Evolutionary conservation across 2,329 filamentous ascomycete species (phyloP).

Genomic region (Juglanconis sp.): DNA sequence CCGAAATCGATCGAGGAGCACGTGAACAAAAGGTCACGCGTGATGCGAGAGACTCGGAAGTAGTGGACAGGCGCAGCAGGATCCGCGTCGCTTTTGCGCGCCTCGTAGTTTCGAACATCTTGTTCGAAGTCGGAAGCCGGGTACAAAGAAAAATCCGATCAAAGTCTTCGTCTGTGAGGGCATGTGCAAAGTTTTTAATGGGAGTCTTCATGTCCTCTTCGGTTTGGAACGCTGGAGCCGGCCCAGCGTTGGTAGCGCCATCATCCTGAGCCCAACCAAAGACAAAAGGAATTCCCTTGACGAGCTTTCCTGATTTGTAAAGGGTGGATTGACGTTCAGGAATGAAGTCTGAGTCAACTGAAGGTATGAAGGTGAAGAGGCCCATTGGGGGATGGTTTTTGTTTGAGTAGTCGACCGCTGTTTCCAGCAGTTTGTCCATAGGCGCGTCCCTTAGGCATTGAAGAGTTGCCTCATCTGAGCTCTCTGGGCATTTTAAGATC

Average conservation of each 20-base stretch:
- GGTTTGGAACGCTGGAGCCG: slow-evolving; percentile 19
- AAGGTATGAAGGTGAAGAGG: slow-evolving; percentile 28
- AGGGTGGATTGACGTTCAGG: slow-evolving; percentile 24
- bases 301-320: slow-evolving; percentile 20
- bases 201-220: slow-evolving; percentile 25
- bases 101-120: slow-evolving; percentile 21
- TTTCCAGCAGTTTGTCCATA: slow-evolving; percentile 22
- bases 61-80: slow-evolving; percentile 22
- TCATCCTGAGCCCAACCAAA: slow-evolving; percentile 29
- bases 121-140: slow-evolving; percentile 23
- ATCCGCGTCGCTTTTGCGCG: slow-evolving; percentile 19
- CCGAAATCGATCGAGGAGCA: slow-evolving; percentile 25
- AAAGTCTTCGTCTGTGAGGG: slow-evolving; percentile 25
- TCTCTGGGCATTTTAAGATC: slow-evolving; percentile 18
- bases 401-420: slow-evolving; percentile 26
- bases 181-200: slow-evolving; percentile 21
- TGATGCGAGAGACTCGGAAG: slow-evolving; percentile 22
- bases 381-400: slow-evolving; percentile 26
- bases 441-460: slow-evolving; percentile 23
- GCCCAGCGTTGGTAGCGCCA: slow-evolving; percentile 24
- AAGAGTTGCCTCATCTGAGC: slow-evolving; percentile 17
- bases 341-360: slow-evolving; percentile 27
- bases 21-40: slow-evolving; percentile 24
- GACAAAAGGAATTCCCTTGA: slow-evolving; percentile 23
- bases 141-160: slow-evolving; percentile 24